Conservation (phyloP, 139 green algal genomes). For the Chara braunii region DNA sequence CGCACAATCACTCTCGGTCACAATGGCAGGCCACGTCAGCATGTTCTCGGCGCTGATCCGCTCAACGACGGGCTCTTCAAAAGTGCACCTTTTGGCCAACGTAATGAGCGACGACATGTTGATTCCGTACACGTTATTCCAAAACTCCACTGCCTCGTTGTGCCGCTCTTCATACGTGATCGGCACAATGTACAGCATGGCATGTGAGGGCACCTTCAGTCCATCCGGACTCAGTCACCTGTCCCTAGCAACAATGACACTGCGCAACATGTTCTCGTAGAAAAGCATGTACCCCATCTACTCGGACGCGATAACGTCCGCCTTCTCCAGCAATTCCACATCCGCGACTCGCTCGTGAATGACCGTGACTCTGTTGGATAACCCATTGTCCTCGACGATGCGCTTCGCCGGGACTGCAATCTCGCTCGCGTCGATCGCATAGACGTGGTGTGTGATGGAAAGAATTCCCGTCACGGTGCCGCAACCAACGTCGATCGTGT, state of each 20-base stretch:
- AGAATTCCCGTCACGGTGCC: conserved; percentile 89
- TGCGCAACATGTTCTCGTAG: conserved; percentile 93
- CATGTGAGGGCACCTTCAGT: conserved; percentile 73
- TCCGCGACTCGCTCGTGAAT: conserved; percentile 53
- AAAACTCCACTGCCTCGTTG: conserved; percentile 75
- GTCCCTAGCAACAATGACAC: conserved; percentile 78
- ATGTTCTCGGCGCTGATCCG: conserved; percentile 20
- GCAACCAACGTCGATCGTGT: conserved; percentile 87
- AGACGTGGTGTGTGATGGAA: conserved; percentile 77
- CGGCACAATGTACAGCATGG: conserved; percentile 28
- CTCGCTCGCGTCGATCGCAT: conserved; percentile 80
- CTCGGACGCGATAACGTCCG: conserved; percentile 71
- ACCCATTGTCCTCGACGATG: conserved; percentile 61
- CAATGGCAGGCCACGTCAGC: conserved; percentile 11
- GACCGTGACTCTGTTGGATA: conserved; percentile 47
- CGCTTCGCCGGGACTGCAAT: conserved; percentile 65
- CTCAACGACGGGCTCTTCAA: conserved; percentile 20
- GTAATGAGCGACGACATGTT: conserved; percentile 50
- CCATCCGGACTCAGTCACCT: conserved; percentile 77
- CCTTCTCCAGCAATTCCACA: conserved; percentile 54
- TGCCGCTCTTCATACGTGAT: conserved; percentile 79
- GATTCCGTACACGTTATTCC: conserved; percentile 84
- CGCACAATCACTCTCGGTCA: too few relatives aligned
- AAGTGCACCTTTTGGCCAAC: conserved; percentile 7
- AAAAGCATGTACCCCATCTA: conserved; percentile 80